A percentile compares a stretch with the other conserved stretches of the same genome.
Evolutionary conservation across 208 protist genomes (phyloP).

Genomic region (Leishmania tropica): DNA sequence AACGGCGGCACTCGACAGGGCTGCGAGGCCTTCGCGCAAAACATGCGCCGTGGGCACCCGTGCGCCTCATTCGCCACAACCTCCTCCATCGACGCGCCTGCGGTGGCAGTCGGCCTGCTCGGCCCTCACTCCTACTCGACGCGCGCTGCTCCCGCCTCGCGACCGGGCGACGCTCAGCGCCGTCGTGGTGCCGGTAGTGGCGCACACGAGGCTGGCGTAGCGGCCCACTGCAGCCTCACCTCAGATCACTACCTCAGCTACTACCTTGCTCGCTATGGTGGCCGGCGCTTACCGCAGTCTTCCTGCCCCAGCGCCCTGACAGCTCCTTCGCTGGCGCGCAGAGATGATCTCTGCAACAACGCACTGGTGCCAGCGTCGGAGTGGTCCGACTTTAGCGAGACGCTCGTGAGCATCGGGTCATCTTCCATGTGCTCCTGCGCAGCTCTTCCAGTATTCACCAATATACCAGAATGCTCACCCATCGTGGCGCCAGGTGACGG

Average conservation of each 20-base stretch:
- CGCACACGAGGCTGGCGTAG: neutral
- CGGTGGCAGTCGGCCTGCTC: neutral
- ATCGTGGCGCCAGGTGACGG: neutral
- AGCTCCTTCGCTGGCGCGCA: neutral
- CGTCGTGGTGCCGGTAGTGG: neutral
- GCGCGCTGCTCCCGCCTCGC: neutral
- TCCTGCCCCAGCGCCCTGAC: neutral
- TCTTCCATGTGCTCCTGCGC: neutral
- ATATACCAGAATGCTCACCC: slow-evolving; percentile 22
- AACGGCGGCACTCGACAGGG: neutral
- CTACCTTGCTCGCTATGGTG: slow-evolving; percentile 26
- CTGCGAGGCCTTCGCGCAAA: neutral
- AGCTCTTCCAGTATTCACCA: neutral
- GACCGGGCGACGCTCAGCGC: neutral
- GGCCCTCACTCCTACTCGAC: neutral
- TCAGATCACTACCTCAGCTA: slow-evolving; percentile 20
- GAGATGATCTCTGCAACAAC: neutral
- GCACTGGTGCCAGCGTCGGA: neutral
- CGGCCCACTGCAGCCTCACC: neutral
- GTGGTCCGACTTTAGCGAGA: neutral
- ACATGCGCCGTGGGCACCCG: neutral
- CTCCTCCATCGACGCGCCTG: neutral
- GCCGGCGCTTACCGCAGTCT: neutral
- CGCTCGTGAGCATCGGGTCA: neutral
- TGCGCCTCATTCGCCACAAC: neutral